Percentiles rank a stretch among this genome's conserved stretches.
phyloP scores from a whole-genome alignment of 371 early-diverging fungal genomes.

The Mortierella sp. region DNA sequence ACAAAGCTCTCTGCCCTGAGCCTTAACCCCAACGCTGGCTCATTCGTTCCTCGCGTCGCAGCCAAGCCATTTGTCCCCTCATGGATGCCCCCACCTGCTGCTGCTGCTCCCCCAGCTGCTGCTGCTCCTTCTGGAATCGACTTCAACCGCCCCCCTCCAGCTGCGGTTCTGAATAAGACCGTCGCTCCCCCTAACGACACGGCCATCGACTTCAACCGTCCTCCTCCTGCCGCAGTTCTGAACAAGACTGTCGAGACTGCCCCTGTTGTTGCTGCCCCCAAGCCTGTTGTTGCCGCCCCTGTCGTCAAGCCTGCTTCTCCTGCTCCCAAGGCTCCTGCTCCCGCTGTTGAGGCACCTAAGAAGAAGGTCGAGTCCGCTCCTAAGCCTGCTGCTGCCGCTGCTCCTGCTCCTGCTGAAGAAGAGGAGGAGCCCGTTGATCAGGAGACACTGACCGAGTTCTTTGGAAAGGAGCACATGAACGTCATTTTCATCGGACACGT shows the following conservation, averaged over 20 bases:
- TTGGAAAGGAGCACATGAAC: constrained; percentile 92
- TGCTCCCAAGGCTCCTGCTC: constrained; percentile 30
- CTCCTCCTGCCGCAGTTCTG: constrained; percentile 38
- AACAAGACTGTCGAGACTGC: constrained; percentile 44
- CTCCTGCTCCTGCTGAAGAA: constrained; percentile 34
- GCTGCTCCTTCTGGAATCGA: constrained; percentile 23
- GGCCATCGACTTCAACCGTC: constrained; percentile 31
- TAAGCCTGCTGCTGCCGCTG: constrained; percentile 30
- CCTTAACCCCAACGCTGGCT: constrained; percentile 65
- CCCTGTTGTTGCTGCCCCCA: constrained; percentile 33
- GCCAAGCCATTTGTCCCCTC: constrained; percentile 61
- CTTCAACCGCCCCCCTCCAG: constrained; percentile 41
- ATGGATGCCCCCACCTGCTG: constrained; percentile 50
- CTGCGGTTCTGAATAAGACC: constrained; percentile 28
- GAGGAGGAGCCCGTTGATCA: constrained; percentile 63
- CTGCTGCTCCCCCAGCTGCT: constrained; percentile 23
- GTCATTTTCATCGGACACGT: constrained; percentile 99
- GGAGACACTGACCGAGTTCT: constrained; percentile 75
- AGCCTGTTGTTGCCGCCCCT: constrained; percentile 27
- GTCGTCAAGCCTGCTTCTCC: constrained; percentile 38
- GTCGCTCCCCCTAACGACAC: constrained; percentile 30
- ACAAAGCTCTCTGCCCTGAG: constrained; percentile 53
- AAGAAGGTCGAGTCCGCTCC: constrained; percentile 18
- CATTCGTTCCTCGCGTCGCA: constrained; percentile 61
- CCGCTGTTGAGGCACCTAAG: constrained; percentile 34